phyloP scores from a whole-genome alignment of 495 filamentous ascomycete species.

The Lophiostoma macrostomum region DNA sequence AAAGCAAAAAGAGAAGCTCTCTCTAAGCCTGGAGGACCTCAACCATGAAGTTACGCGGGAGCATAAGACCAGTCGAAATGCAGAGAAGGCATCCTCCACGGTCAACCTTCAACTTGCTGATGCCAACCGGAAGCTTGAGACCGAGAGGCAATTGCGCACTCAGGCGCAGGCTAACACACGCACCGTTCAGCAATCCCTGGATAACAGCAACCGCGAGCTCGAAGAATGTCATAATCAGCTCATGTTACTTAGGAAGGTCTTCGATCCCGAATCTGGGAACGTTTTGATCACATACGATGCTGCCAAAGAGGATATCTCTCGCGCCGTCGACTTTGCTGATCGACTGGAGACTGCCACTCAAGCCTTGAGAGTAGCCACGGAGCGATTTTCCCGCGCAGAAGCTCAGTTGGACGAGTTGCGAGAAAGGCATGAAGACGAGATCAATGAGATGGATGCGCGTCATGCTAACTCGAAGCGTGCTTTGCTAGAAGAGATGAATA shows the following conservation, averaged over 20 bases:
- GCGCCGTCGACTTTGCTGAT: conserved; percentile 78
- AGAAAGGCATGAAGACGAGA: conserved; percentile 64
- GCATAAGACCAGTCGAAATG: conserved; percentile 85
- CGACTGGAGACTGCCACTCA: conserved; percentile 86
- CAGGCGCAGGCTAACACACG: conserved; percentile 86
- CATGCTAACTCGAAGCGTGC: conserved; percentile 70
- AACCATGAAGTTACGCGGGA: conserved; percentile 91
- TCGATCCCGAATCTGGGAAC: conserved; percentile 72
- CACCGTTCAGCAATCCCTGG: conserved; percentile 72
- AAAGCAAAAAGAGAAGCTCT: conserved; percentile 94
- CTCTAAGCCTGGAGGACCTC: conserved; percentile 83
- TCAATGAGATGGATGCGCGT: conserved; percentile 67
- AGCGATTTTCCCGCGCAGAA: conserved; percentile 79
- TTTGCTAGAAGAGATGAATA: conserved; percentile 81
- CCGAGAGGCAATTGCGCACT: conserved; percentile 77
- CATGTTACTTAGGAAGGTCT: conserved; percentile 76
- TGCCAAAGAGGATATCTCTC: conserved; percentile 50
- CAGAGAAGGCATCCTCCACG: conserved; percentile 85
- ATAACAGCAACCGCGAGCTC: conserved; percentile 73
- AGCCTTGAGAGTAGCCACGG: conserved; percentile 79
- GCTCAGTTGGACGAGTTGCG: conserved; percentile 77
- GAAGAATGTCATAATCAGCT: conserved; percentile 74
- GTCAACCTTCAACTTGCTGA: conserved; percentile 82
- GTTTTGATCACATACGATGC: conserved; percentile 60
- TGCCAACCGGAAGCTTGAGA: conserved; percentile 82